Percentiles rank a stretch among this genome's conserved stretches.
These are phyloP conservation scores for Sanghuangporus baumii DNA, from an alignment of 1,284 basidiomycete species.

Conservation along the genomic window DNA sequence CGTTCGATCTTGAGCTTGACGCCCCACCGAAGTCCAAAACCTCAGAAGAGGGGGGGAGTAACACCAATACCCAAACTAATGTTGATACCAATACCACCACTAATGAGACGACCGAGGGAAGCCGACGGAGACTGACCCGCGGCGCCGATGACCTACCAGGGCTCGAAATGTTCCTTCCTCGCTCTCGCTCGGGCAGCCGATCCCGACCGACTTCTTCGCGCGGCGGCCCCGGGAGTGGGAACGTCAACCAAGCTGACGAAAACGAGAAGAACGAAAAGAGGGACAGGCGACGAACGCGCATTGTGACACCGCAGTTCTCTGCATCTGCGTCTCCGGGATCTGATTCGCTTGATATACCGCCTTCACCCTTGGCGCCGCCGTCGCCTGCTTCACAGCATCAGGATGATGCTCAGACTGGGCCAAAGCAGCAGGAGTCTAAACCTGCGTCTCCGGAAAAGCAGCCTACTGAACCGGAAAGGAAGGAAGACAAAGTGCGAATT, in stretches of 20 bases:
- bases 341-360: constrained; percentile 4
- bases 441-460: not conserved
- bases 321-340: not conserved
- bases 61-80: not conserved
- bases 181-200: constrained; percentile 13
- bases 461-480: not conserved
- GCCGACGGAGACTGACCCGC: not conserved
- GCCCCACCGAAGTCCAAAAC: not conserved
- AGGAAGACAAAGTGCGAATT: not conserved
- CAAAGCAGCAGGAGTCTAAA: not conserved
- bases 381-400: not conserved
- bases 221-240: not conserved
- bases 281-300: not conserved
- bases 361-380: constrained; percentile 2
- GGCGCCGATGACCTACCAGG: constrained; percentile 12
- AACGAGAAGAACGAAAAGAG: constrained; percentile 1
- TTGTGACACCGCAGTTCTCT: not conserved
- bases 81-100: too few species aligned
- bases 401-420: not conserved
- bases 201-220: constrained; percentile 13
- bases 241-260: not conserved
- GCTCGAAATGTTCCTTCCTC: constrained; percentile 13
- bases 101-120: not conserved
- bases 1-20: constrained; percentile 15
- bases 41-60: not conserved